These are phyloP conservation scores for Heliocybe sulcata DNA, from an alignment of 1,284 basidiomycete species.

Conservation along the genomic window DNA sequence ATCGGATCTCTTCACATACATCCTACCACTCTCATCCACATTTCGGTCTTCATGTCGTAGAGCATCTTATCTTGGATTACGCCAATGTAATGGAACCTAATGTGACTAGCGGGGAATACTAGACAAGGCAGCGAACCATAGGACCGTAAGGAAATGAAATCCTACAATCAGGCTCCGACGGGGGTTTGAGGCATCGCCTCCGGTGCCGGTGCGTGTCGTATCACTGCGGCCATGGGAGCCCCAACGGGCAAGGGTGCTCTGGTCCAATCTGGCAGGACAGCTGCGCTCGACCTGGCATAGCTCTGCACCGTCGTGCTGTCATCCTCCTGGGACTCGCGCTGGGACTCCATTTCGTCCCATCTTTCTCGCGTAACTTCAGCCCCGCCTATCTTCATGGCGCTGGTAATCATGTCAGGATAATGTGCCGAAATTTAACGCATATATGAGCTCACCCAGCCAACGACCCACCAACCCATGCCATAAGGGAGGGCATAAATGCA, in stretches of 20 bases:
- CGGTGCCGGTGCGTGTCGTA: background rate
- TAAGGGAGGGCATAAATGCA: slow-evolving; percentile 70
- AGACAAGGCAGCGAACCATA: background rate
- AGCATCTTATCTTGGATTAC: background rate
- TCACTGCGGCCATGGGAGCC: slow-evolving; percentile 33
- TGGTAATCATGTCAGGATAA: slow-evolving; percentile 16
- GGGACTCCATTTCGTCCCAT: slow-evolving; percentile 68
- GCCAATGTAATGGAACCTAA: background rate
- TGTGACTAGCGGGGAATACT: background rate
- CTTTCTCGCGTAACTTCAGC: slow-evolving; percentile 75
- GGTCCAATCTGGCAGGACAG: slow-evolving; percentile 76
- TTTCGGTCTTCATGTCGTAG: background rate
- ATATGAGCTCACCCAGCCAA: slow-evolving; percentile 68
- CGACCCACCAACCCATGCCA: slow-evolving; percentile 92
- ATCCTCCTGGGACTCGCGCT: slow-evolving; percentile 30
- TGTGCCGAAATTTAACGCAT: slow-evolving; percentile 2
- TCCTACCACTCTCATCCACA: background rate
- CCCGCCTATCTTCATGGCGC: slow-evolving; percentile 78
- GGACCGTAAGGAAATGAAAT: background rate
- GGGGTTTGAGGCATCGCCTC: background rate
- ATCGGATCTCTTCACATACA: background rate
- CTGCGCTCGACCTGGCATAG: slow-evolving; percentile 23
- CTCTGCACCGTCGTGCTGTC: slow-evolving; percentile 19
- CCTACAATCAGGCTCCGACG: background rate
- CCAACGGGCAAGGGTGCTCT: slow-evolving; percentile 50